Evolutionary conservation across 176 grass and related monocot species (phyloP), one percentile per base, ranked within the genome.

Genomic region (Oryza rufipogon): DNA sequence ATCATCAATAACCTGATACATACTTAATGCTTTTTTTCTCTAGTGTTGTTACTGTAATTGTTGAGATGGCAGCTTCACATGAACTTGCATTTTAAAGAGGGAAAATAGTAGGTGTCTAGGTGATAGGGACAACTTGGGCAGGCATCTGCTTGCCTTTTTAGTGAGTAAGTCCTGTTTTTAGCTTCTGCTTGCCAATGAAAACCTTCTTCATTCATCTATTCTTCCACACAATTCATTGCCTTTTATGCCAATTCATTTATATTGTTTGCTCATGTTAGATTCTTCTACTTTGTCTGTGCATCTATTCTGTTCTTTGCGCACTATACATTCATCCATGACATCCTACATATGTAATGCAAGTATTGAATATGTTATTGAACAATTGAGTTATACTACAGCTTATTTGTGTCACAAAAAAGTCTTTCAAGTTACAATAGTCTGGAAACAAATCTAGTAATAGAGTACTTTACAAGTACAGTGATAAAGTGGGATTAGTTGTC

Each of bases 1-100:
- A 80, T 52, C 80, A 80, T 84, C 76, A 87, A 80, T 84, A 56
- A 58, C 76, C 71, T 83, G 75, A 64, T 83, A 63, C 64, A 44
- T 75, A 80, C 80, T 69, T 87, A 74, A 70, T 83, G 60, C 28
- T 75, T 74, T 88, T 88, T 86, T 71, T 79, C 83, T 39, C 70
- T 33, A 65, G 32, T 90, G 32, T 56, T 45, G 70, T 61, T 87
- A 52, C 39, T 52, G 30, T 54, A 52, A 83, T 52, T 58, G 69
- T 63, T 64, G 77, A 76, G 64, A 84, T 70, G 70, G 71, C 70
- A 75, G 65, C 49, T 76, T 85, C 70, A 70, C 77, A 80, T 75
- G 38, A 74, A 63, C 47, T 75, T 66, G 20, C 63, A 30, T 39
- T 84, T 19, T 7, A 65, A 49, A 80, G 71, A 80, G 41, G 54